Evolutionary conservation across 768 basidiomycete genomes (phyloP), one percentile per base, ranked within the genome.

Genomic region (Naganishia randhawae): DNA sequence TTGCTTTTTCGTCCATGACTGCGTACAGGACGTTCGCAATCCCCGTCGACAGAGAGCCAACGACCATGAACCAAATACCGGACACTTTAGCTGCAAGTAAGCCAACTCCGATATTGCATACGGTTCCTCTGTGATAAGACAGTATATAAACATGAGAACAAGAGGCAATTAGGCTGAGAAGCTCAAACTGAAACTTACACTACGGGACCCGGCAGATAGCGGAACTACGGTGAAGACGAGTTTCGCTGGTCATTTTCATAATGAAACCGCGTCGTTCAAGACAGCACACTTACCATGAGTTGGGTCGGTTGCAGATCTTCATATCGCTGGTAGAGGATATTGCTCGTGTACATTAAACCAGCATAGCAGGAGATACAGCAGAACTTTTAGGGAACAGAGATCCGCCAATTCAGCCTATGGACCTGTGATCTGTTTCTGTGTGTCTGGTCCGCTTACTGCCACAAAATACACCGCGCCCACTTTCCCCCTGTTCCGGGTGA

Each of bases 241-340:
- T 6, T 4, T 13, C 10, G 6, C 32, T 4, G 7, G 31, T 32
- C 53, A 54, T 8, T 27, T 5, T 19, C 27, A 19, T 10, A 19
- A 19, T 6, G n/a, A 14, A 54, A 13, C 6, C 13, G 50, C 22
- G 5, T 2, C 14, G n/a, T 50, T 31, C 25, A 63, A 51, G 32
- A n/a, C n/a, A n/a, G n/a, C n/a, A 32, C 6, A 33, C 19, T 25
- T 53, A 45, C 66, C 69, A 69, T 31, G 50, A 50, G 68, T 69
- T 16, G 41, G 17, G 45, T 69, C 52, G 73, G 68, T 13, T 64
- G 48, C 31, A 68, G 41, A 13, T 65, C 65, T 54, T 72, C 69
- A 68, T 70, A 61, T n/a, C 71, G 66, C 50, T 76, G 75, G 64
- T 73, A 76, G 64, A 71, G 73, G 17, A 73, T 65, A 2, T 67